Evolutionary conservation across 2,329 filamentous ascomycete species (phyloP).

Genomic region (Botryotinia globosa): DNA sequence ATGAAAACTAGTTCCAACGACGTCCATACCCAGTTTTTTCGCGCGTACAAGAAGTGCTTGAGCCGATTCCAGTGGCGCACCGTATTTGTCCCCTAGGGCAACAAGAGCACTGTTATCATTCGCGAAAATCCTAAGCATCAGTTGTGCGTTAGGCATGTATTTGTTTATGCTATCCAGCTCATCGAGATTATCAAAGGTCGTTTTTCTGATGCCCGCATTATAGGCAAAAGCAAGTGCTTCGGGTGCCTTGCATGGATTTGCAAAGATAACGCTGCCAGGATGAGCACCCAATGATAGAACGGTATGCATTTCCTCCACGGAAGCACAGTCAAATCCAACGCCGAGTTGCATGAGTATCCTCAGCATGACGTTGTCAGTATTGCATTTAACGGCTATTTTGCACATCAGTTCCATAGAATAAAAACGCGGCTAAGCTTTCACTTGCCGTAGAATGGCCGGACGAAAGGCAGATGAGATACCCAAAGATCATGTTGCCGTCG

Average conservation of each 20-base stretch:
- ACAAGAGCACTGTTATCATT: not conserved
- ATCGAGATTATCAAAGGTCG: not conserved
- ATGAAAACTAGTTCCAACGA: constrained; percentile 7
- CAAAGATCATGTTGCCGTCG: not conserved
- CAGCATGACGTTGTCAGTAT: not conserved
- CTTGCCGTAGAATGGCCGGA: not conserved
- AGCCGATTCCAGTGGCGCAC: not conserved
- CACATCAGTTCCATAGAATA: not conserved
- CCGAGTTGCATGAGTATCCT: not conserved
- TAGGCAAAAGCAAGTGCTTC: not conserved
- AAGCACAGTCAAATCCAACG: not conserved
- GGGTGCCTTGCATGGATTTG: constrained; percentile 5
- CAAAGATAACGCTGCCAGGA: not conserved
- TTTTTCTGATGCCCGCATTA: not conserved
- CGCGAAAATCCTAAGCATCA: not conserved
- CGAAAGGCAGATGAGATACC: not conserved
- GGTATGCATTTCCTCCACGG: not conserved
- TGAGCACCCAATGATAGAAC: not conserved
- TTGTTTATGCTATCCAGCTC: constrained; percentile 6
- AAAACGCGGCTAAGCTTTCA: not conserved
- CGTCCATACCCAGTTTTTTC: not conserved
- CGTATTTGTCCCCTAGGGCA: not conserved
- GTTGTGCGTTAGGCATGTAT: not conserved
- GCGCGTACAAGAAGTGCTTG: not conserved
- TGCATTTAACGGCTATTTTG: not conserved